Evolutionary conservation across 1,139 yeast species (phyloP).

Genomic region (Debaryomyces fabryi): DNA sequence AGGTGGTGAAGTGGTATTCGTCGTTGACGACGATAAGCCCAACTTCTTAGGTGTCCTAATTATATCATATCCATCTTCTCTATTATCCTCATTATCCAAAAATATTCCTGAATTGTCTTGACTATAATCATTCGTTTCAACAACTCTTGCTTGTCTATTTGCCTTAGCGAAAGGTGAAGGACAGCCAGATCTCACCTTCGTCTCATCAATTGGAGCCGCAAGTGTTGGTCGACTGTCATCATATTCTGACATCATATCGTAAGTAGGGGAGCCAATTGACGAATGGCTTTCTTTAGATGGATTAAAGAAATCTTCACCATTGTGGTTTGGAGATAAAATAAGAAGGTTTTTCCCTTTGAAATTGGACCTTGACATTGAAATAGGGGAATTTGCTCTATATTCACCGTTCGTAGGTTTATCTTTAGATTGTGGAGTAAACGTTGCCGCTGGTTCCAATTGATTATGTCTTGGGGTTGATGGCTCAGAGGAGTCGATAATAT

Average conservation of each 20-base stretch:
- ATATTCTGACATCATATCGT: slow-evolving; percentile 1
- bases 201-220: slow-evolving; percentile 18
- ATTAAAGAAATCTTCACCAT: slow-evolving; percentile 38
- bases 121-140: slow-evolving; percentile 40
- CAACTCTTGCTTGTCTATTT: slow-evolving; percentile 51
- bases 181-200: slow-evolving; percentile 27
- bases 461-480: slow-evolving; percentile 20
- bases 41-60: slow-evolving; percentile 10
- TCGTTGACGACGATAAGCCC: not conserved
- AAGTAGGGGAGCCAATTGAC: slow-evolving; percentile 2
- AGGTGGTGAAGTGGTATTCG: slow-evolving; percentile 34
- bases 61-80: not conserved
- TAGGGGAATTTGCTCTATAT: slow-evolving; percentile 8
- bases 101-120: slow-evolving; percentile 13
- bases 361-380: slow-evolving; percentile 7
- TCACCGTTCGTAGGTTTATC: not conserved
- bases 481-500: slow-evolving; percentile 18
- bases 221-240: not conserved
- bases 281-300: slow-evolving; percentile 9
- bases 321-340: slow-evolving; percentile 46
- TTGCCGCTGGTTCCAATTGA: slow-evolving; percentile 27
- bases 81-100: not conserved
- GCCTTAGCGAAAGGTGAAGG: slow-evolving; percentile 49
- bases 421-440: slow-evolving; percentile 19
- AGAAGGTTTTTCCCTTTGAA: slow-evolving; percentile 37